These are phyloP conservation scores for Neurospora africana DNA, from an alignment of 495 filamentous ascomycete species.

Conservation along the genomic window DNA sequence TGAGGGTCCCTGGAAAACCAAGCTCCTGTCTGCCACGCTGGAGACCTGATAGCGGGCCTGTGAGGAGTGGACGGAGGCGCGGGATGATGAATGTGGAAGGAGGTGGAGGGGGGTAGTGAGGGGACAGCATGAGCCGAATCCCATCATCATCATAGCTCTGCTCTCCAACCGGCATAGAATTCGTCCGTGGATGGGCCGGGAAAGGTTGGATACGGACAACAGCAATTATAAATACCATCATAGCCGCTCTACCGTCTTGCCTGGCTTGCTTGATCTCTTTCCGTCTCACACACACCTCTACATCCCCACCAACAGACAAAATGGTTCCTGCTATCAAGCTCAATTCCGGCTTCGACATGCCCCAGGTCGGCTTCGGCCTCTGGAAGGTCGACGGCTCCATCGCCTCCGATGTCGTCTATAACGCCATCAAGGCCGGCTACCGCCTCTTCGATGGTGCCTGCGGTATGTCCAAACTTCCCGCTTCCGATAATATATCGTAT, in stretches of 20 bases:
- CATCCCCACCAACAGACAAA: constrained; percentile 3
- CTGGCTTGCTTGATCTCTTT: constrained; percentile 7
- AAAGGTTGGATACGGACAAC: neutral
- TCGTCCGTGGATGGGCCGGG: neutral
- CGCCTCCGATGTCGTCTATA: constrained; percentile 71
- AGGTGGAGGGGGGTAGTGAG: neutral
- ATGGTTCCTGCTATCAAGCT: constrained; percentile 59
- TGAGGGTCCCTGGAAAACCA: constrained; percentile 3
- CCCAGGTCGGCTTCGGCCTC: constrained; percentile 69
- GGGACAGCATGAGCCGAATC: constrained; percentile 1
- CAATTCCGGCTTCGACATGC: constrained; percentile 74
- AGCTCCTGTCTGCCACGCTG: constrained; percentile 5
- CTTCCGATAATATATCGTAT: neutral
- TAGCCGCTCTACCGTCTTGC: constrained; percentile 4
- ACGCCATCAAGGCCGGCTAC: constrained; percentile 84
- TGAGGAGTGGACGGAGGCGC: constrained; percentile 3
- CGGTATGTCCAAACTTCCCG: constrained; percentile 40
- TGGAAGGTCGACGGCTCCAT: constrained; percentile 82
- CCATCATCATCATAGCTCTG: neutral
- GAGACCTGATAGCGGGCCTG: constrained; percentile 20
- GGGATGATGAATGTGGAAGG: neutral
- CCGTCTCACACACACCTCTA: neutral
- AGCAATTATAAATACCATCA: constrained; percentile 20
- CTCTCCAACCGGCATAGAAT: neutral
- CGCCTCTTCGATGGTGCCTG: constrained; percentile 79